Evolutionary conservation across 169 alveolate genomes (phyloP).

Genomic region (Plasmodium cynomolgi): DNA sequence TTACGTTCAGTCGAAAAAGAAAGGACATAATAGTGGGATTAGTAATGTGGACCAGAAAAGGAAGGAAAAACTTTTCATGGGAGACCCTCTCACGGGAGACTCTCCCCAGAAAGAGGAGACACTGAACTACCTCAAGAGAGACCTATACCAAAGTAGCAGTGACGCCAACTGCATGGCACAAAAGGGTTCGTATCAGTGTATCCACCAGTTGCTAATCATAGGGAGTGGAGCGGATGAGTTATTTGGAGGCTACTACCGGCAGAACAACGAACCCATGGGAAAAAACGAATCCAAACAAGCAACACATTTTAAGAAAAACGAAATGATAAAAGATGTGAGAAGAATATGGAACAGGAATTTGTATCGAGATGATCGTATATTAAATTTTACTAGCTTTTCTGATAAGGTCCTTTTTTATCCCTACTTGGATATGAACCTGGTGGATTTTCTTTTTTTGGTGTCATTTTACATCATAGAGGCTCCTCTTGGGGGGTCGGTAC

Average conservation of each 20-base stretch:
- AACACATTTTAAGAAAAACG: constrained; percentile 6
- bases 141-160: neutral
- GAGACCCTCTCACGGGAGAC: neutral
- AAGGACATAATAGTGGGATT: constrained; percentile 1
- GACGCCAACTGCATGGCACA: neutral
- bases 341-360: constrained; percentile 83
- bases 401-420: constrained; percentile 77
- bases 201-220: constrained; percentile 50
- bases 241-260: constrained; percentile 86
- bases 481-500: constrained; percentile 8
- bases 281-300: neutral
- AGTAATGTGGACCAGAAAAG: neutral
- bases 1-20: neutral
- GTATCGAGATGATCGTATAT: constrained; percentile 83
- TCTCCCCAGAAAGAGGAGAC: neutral
- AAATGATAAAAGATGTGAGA: constrained; percentile 74
- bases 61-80: neutral
- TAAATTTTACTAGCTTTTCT: constrained; percentile 56
- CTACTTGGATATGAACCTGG: constrained; percentile 22
- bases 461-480: constrained; percentile 59
- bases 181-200: neutral
- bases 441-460: constrained; percentile 48
- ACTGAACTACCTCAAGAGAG: neutral
- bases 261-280: constrained; percentile 17
- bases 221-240: constrained; percentile 87